Evolutionary conservation across 768 basidiomycete genomes (phyloP).

Genomic region (Mycena pura): DNA sequence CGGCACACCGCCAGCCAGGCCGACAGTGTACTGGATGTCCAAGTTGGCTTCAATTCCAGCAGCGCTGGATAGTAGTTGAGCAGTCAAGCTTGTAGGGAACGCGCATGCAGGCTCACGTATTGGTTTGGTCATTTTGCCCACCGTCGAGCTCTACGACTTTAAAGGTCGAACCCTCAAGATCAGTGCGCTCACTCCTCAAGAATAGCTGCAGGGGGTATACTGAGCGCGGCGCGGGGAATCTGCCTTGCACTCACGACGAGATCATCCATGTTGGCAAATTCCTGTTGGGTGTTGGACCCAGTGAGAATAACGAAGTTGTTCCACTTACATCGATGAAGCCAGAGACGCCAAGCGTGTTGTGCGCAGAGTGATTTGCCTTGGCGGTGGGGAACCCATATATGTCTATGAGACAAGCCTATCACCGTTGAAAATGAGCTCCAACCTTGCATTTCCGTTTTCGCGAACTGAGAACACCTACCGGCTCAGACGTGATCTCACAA

Average conservation of each 20-base stretch:
- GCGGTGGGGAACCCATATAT: conserved; percentile 15
- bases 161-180: conserved; percentile 25
- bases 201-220: conserved; percentile 15
- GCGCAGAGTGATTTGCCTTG: conserved; percentile 1
- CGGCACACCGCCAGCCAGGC: conserved; percentile 44
- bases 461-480: neutral
- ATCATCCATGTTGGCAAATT: conserved; percentile 39
- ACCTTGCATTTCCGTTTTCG: neutral
- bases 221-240: too few relatives aligned
- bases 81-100: conserved; percentile 40
- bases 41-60: conserved; percentile 46
- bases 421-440: neutral
- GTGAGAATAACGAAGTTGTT: neutral
- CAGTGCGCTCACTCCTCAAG: conserved; percentile 23
- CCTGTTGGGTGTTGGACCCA: neutral
- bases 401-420: conserved; percentile 9
- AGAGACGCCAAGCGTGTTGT: conserved; percentile 41
- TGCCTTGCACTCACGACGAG: neutral
- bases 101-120: conserved; percentile 36
- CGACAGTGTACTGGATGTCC: conserved; percentile 49
- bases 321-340: conserved; percentile 31
- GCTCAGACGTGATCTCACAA: conserved; percentile 4
- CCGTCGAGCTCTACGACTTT: conserved; percentile 26
- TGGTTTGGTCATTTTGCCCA: conserved; percentile 31
- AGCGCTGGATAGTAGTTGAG: neutral